Evolutionary conservation across 371 early-diverging fungal species (phyloP).

Genomic region (Phascolomyces articulosus): DNA sequence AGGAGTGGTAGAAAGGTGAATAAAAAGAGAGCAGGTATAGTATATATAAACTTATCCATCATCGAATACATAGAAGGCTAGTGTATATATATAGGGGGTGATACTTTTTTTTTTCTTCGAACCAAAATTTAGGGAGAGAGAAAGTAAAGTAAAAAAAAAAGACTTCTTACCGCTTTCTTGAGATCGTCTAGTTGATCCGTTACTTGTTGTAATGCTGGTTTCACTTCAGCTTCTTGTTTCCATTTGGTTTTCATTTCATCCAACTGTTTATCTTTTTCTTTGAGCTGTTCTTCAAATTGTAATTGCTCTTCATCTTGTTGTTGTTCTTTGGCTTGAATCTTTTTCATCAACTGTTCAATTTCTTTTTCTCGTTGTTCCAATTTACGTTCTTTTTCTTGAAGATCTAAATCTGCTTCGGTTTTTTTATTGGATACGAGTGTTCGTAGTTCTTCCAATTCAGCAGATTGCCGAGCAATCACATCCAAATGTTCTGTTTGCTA

Average conservation of each 20-base stretch:
- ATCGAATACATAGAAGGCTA: too few species aligned
- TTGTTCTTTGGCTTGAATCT: constrained; percentile 17
- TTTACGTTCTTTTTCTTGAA: constrained; percentile 1
- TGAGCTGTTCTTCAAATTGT: constrained; percentile 37
- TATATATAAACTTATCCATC: too few species aligned
- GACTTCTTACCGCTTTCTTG: constrained; percentile 35
- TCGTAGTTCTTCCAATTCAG: constrained; percentile 40
- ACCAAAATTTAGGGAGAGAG: background rate
- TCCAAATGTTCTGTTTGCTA: constrained; percentile 44
- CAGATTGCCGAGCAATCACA: constrained; percentile 39
- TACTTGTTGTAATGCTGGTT: constrained; percentile 43
- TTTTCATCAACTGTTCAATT: constrained; percentile 25
- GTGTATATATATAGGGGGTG: too few species aligned
- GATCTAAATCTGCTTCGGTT: constrained; percentile 5
- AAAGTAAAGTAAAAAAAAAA: background rate
- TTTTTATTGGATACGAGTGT: constrained; percentile 13
- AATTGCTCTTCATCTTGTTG: constrained; percentile 13
- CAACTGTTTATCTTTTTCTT: constrained; percentile 34
- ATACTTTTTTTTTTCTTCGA: constrained; percentile 1
- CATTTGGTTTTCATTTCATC: constrained; percentile 35
- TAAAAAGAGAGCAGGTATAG: background rate
- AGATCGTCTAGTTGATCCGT: constrained; percentile 41
- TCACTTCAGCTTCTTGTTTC: constrained; percentile 36
- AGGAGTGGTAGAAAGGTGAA: background rate
- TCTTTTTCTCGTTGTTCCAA: constrained; percentile 31